These are phyloP conservation scores for Glomus cerebriforme DNA, from an alignment of 192 early-diverging fungal species.

Conservation along the genomic window DNA sequence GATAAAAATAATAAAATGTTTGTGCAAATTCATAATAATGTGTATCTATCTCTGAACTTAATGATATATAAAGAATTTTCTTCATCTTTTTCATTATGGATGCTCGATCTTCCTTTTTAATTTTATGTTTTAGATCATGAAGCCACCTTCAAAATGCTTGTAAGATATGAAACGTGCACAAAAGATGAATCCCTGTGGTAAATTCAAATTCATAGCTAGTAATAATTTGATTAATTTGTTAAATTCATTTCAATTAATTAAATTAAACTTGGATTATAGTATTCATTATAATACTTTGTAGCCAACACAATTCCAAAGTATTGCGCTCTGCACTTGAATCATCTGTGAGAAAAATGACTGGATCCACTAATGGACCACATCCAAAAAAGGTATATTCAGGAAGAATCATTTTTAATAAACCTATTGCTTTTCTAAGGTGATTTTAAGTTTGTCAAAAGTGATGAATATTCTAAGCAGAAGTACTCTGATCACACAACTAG, in stretches of 20 bases:
- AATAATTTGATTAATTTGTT: too few relatives aligned
- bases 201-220: too few relatives aligned
- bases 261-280: too few relatives aligned
- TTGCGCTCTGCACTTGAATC: background rate
- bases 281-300: background rate
- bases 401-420: slow-evolving; percentile 9
- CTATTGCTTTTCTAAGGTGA: background rate
- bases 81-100: background rate
- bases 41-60: background rate
- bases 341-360: background rate
- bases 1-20: background rate
- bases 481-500: background rate
- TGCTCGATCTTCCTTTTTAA: background rate
- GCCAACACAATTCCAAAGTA: background rate
- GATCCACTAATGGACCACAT: background rate
- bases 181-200: too few relatives aligned
- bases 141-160: background rate
- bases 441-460: background rate
- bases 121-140: background rate
- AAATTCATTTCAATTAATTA: too few relatives aligned
- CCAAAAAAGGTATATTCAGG: background rate
- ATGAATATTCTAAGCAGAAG: background rate
- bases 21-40: background rate
- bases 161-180: background rate
- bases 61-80: background rate